These are phyloP conservation scores for Lentinula edodes DNA, from an alignment of 768 basidiomycete species.

Conservation along the genomic window DNA sequence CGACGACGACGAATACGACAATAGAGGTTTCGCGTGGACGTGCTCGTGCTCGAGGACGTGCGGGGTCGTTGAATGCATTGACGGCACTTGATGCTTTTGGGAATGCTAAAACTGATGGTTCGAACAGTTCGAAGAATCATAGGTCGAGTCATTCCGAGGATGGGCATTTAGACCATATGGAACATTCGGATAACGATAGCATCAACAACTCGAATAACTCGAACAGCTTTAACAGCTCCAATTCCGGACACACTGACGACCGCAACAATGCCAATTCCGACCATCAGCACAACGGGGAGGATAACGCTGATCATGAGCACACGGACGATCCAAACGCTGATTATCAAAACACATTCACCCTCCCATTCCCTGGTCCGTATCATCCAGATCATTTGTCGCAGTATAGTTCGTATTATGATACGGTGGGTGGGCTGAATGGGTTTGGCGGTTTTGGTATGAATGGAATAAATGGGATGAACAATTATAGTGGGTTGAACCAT, in stretches of 20 bases:
- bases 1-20: background rate
- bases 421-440: background rate
- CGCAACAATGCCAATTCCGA: too few species aligned
- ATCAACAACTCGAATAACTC: conserved; percentile 10
- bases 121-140: background rate
- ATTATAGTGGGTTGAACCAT: background rate
- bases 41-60: background rate
- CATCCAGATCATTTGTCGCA: conserved; percentile 67
- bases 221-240: background rate
- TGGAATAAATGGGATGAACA: background rate
- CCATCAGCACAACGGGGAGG: background rate
- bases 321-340: conserved; percentile 10
- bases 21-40: background rate
- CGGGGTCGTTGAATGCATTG: background rate
- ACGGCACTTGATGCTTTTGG: background rate
- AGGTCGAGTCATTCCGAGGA: background rate
- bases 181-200: conserved; percentile 13
- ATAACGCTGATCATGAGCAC: background rate
- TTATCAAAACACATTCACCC: conserved; percentile 30
- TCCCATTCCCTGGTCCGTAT: conserved; percentile 64
- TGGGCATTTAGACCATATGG: background rate
- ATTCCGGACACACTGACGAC: background rate
- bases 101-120: background rate
- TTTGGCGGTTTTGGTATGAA: background rate
- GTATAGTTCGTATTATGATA: conserved; percentile 27